Evolutionary conservation across 1,284 basidiomycete species (phyloP).

Genomic region (Phaffia rhodozyma): DNA sequence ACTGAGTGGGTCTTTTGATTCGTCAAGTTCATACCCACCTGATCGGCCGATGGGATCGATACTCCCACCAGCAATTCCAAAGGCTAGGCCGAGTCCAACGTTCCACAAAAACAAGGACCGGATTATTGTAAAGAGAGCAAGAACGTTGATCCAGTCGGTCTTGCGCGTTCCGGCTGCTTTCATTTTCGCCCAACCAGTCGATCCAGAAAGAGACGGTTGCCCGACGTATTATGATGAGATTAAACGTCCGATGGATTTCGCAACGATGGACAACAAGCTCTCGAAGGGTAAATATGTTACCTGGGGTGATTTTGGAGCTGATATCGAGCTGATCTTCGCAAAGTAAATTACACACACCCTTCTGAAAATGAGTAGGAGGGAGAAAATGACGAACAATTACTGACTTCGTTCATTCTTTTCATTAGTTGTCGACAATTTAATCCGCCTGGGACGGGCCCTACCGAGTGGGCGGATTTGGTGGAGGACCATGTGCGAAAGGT

Average conservation of each 20-base stretch:
- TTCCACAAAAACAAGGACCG: conserved; percentile 30
- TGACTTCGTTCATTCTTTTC: neutral
- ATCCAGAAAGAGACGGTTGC: conserved; percentile 68
- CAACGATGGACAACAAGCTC: conserved; percentile 66
- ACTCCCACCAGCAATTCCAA: neutral
- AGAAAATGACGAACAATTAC: no score
- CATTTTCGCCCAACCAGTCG: conserved; percentile 76
- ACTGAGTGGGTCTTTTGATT: neutral
- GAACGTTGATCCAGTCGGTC: conserved; percentile 54
- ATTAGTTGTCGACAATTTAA: conserved; percentile 67
- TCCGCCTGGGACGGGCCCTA: conserved; percentile 54
- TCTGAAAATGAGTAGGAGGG: neutral
- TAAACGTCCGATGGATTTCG: conserved; percentile 85
- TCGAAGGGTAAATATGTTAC: conserved; percentile 53
- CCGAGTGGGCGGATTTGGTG: conserved; percentile 55
- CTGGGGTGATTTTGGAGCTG: conserved; percentile 70
- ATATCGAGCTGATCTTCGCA: conserved; percentile 69
- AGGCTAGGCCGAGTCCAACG: neutral
- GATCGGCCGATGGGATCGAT: neutral
- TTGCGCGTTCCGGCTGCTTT: conserved; percentile 54
- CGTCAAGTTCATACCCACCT: neutral
- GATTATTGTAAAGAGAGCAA: conserved; percentile 67
- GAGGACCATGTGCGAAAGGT: conserved; percentile 60
- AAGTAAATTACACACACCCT: conserved; percentile 43
- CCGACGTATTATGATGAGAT: conserved; percentile 94